These are phyloP conservation scores for Otatea glauca DNA, from an alignment of 176 grass and related monocot species.

Conservation along the genomic window DNA sequence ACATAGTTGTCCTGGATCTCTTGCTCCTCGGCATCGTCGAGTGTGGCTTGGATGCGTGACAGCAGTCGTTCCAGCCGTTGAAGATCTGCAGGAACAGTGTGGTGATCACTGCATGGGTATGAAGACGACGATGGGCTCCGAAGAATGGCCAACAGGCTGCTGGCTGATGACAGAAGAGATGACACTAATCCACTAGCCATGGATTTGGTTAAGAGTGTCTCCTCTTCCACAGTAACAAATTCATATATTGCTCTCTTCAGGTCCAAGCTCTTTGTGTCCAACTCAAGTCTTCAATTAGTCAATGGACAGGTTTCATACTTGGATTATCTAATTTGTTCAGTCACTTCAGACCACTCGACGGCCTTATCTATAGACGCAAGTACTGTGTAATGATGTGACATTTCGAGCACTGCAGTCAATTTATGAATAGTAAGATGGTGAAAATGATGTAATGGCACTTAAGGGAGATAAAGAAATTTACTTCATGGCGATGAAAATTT, in stretches of 20 bases:
- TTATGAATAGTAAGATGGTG: too few relatives aligned
- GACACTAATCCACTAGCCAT: slow-evolving; percentile 15
- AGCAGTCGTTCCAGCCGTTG: slow-evolving; percentile 26
- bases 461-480: too few relatives aligned
- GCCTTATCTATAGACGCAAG: too few relatives aligned
- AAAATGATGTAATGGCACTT: too few relatives aligned
- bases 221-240: background rate
- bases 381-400: too few relatives aligned
- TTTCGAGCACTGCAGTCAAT: too few relatives aligned
- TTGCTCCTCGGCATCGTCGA: slow-evolving; percentile 2
- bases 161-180: background rate
- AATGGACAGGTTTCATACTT: too few relatives aligned
- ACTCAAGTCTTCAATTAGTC: too few relatives aligned
- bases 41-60: slow-evolving; percentile 21
- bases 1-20: slow-evolving; percentile 13
- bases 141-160: background rate
- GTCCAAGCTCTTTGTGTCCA: background rate
- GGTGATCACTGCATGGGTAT: background rate
- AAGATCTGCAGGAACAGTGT: background rate
- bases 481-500: too few relatives aligned
- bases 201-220: background rate
- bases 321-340: too few relatives aligned
- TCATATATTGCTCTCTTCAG: background rate
- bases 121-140: background rate
- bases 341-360: too few relatives aligned